These are phyloP conservation scores for Senna tora DNA, from an alignment of 306 rosid genomes.

Conservation along the genomic window DNA sequence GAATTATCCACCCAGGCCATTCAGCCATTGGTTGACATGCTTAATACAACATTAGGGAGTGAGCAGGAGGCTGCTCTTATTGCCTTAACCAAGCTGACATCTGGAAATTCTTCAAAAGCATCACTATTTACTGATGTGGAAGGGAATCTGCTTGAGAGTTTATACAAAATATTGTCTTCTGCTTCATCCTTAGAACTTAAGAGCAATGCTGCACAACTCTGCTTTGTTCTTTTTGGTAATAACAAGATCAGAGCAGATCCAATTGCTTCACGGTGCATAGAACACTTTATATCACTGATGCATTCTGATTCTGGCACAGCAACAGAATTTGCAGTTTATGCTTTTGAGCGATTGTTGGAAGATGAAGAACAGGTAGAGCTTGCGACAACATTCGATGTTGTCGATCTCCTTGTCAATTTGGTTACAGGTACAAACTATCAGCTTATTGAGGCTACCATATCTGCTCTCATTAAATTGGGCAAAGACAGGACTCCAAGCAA, in stretches of 20 bases:
- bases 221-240: constrained; percentile 67
- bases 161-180: constrained; percentile 74
- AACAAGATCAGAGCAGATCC: constrained; percentile 75
- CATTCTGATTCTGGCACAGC: constrained; percentile 65
- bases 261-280: constrained; percentile 69
- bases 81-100: constrained; percentile 75
- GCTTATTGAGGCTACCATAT: constrained; percentile 78
- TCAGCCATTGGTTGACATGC: constrained; percentile 94
- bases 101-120: constrained; percentile 70
- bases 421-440: constrained; percentile 77
- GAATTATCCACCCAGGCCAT: constrained; percentile 83
- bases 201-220: constrained; percentile 82
- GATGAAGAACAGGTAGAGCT: constrained; percentile 85
- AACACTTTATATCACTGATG: constrained; percentile 80
- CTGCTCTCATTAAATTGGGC: constrained; percentile 84
- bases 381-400: constrained; percentile 69
- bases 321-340: constrained; percentile 85
- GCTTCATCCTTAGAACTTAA: constrained; percentile 75
- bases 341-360: constrained; percentile 88
- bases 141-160: constrained; percentile 78
- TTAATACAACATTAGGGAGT: constrained; percentile 72
- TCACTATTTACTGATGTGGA: constrained; percentile 71
- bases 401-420: constrained; percentile 85
- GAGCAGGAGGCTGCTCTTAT: constrained; percentile 92
- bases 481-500: constrained; percentile 86